phyloP scores from a whole-genome alignment of 2,329 filamentous ascomycete genomes.

The Rhynchosporium secalis region DNA sequence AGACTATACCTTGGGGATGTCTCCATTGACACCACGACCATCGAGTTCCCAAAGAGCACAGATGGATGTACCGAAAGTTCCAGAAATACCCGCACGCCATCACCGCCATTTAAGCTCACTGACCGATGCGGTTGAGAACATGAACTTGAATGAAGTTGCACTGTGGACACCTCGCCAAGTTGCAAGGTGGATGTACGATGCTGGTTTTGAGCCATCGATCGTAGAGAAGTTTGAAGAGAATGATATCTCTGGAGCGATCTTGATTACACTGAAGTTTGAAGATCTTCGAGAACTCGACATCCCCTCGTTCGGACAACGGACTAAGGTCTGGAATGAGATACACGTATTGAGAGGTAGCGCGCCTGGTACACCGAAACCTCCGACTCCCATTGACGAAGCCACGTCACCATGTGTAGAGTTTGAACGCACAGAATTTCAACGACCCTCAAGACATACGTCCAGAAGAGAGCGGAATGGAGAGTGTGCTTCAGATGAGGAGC shows the following conservation, averaged over 20 bases:
- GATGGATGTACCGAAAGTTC: conserved; percentile 29
- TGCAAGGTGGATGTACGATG: conserved; percentile 82
- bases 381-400: conserved; percentile 62
- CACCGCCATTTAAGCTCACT: conserved; percentile 53
- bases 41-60: conserved; percentile 40
- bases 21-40: conserved; percentile 69
- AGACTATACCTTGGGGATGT: conserved; percentile 63
- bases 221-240: conserved; percentile 87
- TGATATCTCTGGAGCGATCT: conserved; percentile 84
- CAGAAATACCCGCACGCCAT: conserved; percentile 33
- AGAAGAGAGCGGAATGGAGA: conserved; percentile 28
- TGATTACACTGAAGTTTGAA: conserved; percentile 89
- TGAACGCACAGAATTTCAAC: neutral
- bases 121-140: conserved; percentile 55
- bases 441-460: conserved; percentile 30
- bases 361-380: conserved; percentile 51
- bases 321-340: conserved; percentile 78
- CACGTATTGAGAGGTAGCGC: conserved; percentile 63
- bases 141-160: conserved; percentile 60
- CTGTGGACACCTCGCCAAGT: conserved; percentile 76
- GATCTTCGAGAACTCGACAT: conserved; percentile 82
- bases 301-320: conserved; percentile 76
- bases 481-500: conserved; percentile 35
- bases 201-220: conserved; percentile 73
- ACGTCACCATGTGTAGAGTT: conserved; percentile 41